These are phyloP conservation scores for Citrullus amarus DNA, from an alignment of 306 rosid genomes.

Conservation along the genomic window DNA sequence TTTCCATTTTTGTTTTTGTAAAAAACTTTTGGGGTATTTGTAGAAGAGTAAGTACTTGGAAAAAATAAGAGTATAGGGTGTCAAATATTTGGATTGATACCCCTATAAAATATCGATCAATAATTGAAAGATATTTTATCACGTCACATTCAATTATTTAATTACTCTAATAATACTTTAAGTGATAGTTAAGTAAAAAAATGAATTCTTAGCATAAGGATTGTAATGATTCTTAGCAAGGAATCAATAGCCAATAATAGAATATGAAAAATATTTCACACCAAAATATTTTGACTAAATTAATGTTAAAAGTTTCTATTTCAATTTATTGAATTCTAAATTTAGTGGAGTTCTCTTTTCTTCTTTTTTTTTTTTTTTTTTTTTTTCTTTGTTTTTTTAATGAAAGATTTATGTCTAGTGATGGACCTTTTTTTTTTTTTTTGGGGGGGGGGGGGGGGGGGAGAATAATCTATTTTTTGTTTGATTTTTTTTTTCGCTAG, in stretches of 20 bases:
- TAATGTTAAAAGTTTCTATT: too few species aligned
- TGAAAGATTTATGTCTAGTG: too few species aligned
- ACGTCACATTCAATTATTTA: neutral
- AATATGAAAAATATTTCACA: neutral
- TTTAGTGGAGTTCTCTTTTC: too few species aligned
- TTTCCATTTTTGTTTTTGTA: neutral
- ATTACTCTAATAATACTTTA: neutral
- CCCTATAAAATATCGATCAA: neutral
- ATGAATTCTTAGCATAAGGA: neutral
- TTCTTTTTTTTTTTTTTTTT: too few species aligned
- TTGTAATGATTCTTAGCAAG: neutral
- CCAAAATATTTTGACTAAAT: neutral
- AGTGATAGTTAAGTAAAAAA: neutral
- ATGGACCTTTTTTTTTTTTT: too few species aligned
- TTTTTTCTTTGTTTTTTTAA: too few species aligned
- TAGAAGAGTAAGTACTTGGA: neutral
- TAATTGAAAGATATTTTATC: neutral
- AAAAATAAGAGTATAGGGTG: neutral
- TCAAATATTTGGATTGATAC: neutral
- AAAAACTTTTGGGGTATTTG: neutral
- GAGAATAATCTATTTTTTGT: too few species aligned
- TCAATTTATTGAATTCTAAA: too few species aligned
- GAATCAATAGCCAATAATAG: neutral
- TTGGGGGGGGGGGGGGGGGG: too few species aligned
- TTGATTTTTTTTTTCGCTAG: neutral